Base-by-base conservation (phyloP, 2,329 filamentous ascomycete genomes). In the Periglandula ipomoeae region DNA sequence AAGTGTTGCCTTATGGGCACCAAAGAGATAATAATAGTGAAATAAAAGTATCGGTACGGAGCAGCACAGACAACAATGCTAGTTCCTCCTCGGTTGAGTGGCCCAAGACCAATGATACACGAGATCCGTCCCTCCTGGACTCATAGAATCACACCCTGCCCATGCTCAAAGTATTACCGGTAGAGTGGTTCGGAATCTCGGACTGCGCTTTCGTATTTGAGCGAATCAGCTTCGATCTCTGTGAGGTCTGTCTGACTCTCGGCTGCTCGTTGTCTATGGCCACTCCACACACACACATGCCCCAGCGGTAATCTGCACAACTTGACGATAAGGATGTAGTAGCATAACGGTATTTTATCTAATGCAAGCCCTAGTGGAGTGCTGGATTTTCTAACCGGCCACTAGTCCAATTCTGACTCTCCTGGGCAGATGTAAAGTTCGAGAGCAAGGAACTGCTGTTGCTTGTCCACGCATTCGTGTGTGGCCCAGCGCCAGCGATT, bases 101-200 rank as follows among this genome's bases (percentile, higher is more conserved):
- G 19, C 13, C 13, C 24, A 19, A 26, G 15, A 43, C 13, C 1
- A 26, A 30, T 11, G 35, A 24, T 24, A 4, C 26, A 17, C 32
- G 44, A 27, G 35, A 23, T 38, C 38, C 10, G 44, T 34, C 38
- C 39, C 26, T 27, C 26, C 15, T 40, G 23, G 15, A 24, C 17
- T 17, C 45, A 35, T 40, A 22, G 30, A 37, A 37, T 37, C 30
- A 40, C 19, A 37, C 26, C 23, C 38, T 50, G 38, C 35, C 43
- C 26, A 23, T 44, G 45, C 20, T 47, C 24, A 35, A 20, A 26
- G 38, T 41, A 50, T 23, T 51, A 51, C 50, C 50, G 50, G 42
- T 43, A 49, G 50, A 49, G 37, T 51, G 50, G 50, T 48, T 49
- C 50, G 50, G 50, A 17, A 51, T 43, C 42, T 49, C 42, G 42